Conservation (phyloP, 2,329 filamentous ascomycete genomes). For the Leptographium galeiforme region DNA sequence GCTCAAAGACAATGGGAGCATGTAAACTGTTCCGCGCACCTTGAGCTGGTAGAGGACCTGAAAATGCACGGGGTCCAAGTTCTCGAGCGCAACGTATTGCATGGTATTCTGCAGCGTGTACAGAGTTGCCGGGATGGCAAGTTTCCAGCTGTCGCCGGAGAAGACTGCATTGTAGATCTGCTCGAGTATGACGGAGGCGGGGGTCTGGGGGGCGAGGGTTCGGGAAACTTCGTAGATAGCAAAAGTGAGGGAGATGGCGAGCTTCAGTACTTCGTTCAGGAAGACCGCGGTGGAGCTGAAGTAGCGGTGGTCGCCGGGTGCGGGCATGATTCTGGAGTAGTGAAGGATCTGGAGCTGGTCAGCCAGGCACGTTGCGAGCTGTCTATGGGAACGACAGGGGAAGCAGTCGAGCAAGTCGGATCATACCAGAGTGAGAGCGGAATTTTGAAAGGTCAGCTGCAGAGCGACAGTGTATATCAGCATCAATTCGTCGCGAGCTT, state of each 20-base stretch:
- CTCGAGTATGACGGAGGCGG: conserved; percentile 65
- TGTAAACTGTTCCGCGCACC: conserved; percentile 23
- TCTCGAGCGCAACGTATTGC: conserved; percentile 83
- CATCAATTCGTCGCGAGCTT: background rate
- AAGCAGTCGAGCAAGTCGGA: background rate
- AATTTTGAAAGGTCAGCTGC: conserved; percentile 70
- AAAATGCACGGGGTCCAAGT: conserved; percentile 84
- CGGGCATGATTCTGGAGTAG: conserved; percentile 90
- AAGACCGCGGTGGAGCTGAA: conserved; percentile 90
- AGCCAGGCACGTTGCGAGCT: background rate
- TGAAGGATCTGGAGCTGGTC: conserved; percentile 42
- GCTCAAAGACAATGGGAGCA: background rate
- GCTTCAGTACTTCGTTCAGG: conserved; percentile 82
- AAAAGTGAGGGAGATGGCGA: conserved; percentile 73
- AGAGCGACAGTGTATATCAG: conserved; percentile 10
- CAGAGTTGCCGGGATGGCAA: conserved; percentile 74
- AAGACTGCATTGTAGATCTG: conserved; percentile 74
- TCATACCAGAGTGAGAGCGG: conserved; percentile 57
- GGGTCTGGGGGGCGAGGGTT: conserved; percentile 63
- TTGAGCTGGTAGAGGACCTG: conserved; percentile 91
- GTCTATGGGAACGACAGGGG: background rate
- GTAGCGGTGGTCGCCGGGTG: conserved; percentile 70
- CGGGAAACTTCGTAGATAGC: conserved; percentile 77
- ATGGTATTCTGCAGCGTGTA: conserved; percentile 91
- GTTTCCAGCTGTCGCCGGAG: conserved; percentile 83